Evolutionary conservation across 805 yeast genomes (phyloP).

Genomic region (Nakazawaea sp.): DNA sequence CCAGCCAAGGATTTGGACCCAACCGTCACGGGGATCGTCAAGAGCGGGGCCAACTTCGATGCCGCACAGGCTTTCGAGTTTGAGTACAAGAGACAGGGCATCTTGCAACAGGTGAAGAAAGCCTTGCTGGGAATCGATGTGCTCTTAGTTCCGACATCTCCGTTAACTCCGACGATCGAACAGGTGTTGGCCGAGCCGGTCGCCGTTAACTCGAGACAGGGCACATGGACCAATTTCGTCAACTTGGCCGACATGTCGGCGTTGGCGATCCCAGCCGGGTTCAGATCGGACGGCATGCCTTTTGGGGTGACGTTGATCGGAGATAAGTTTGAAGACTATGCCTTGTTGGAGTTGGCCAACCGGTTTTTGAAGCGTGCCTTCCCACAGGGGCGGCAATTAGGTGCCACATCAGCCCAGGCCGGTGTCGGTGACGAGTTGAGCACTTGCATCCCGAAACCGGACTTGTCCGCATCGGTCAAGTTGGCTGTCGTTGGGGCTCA

Average conservation of each 20-base stretch:
- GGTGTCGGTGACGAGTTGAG: constrained; percentile 37
- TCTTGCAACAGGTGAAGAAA: constrained; percentile 56
- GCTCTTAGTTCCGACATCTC: constrained; percentile 88
- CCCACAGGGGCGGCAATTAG: constrained; percentile 47
- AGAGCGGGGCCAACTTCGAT: constrained; percentile 67
- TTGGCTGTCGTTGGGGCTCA: constrained; percentile 98
- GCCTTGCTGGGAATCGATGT: constrained; percentile 61
- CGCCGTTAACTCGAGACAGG: constrained; percentile 80
- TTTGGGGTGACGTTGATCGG: constrained; percentile 86
- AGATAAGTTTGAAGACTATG: constrained; percentile 79
- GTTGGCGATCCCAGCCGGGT: constrained; percentile 86
- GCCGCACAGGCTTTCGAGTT: constrained; percentile 81
- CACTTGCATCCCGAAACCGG: constrained; percentile 35
- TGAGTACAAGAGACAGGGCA: constrained; percentile 82
- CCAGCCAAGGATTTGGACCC: constrained; percentile 74
- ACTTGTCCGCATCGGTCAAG: constrained; percentile 39
- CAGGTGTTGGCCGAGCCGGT: constrained; percentile 75
- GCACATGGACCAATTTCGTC: constrained; percentile 97
- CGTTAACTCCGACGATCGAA: constrained; percentile 78
- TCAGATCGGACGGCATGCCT: constrained; percentile 82
- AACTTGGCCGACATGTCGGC: constrained; percentile 92
- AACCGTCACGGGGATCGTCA: constrained; percentile 69
- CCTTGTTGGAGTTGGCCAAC: constrained; percentile 76
- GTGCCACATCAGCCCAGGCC: constrained; percentile 33
- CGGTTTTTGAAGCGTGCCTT: constrained; percentile 47